Percentiles rank a stretch among this genome's conserved stretches.
These are phyloP conservation scores for Colletotrichum lupini DNA, from an alignment of 2,329 filamentous ascomycete genomes.

Conservation along the genomic window DNA sequence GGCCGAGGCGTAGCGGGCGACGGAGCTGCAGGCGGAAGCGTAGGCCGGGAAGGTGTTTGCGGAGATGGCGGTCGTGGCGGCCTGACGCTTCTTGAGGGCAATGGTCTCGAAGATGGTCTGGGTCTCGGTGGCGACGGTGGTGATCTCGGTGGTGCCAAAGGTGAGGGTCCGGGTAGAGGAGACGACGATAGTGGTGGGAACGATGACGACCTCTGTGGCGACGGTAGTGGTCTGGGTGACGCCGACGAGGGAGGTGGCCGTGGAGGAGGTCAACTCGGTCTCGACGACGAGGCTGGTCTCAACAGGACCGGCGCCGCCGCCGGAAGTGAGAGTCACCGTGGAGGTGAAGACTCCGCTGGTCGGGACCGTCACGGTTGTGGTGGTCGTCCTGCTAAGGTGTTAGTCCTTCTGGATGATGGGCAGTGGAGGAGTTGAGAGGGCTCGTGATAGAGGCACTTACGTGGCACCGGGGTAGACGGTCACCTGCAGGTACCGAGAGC, in stretches of 20 bases:
- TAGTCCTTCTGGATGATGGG: not conserved
- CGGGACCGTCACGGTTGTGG: slow-evolving; percentile 22
- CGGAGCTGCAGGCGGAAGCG: slow-evolving; percentile 39
- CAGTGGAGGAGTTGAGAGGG: not conserved
- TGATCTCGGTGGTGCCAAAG: slow-evolving; percentile 31
- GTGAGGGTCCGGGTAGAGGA: slow-evolving; percentile 25
- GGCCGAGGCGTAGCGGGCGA: slow-evolving; percentile 39
- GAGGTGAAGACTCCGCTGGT: slow-evolving; percentile 30
- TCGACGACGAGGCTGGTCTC: slow-evolving; percentile 23
- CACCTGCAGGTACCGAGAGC: slow-evolving; percentile 20
- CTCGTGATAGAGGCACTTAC: slow-evolving; percentile 5
- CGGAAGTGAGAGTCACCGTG: slow-evolving; percentile 7
- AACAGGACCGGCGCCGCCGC: slow-evolving; percentile 6
- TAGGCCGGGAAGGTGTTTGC: slow-evolving; percentile 37
- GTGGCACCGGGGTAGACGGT: slow-evolving; percentile 18
- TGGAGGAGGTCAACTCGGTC: not conserved
- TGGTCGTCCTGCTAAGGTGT: slow-evolving; percentile 18
- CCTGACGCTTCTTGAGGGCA: slow-evolving; percentile 26
- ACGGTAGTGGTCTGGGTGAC: slow-evolving; percentile 22
- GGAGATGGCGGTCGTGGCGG: not conserved
- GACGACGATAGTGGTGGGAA: slow-evolving; percentile 28
- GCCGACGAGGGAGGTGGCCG: slow-evolving; percentile 12
- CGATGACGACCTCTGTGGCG: slow-evolving; percentile 22
- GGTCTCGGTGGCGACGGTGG: slow-evolving; percentile 31
- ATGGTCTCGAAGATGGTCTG: slow-evolving; percentile 29